These are phyloP conservation scores for Umbelopsis vinacea DNA, from an alignment of 192 early-diverging fungal species.

Conservation along the genomic window DNA sequence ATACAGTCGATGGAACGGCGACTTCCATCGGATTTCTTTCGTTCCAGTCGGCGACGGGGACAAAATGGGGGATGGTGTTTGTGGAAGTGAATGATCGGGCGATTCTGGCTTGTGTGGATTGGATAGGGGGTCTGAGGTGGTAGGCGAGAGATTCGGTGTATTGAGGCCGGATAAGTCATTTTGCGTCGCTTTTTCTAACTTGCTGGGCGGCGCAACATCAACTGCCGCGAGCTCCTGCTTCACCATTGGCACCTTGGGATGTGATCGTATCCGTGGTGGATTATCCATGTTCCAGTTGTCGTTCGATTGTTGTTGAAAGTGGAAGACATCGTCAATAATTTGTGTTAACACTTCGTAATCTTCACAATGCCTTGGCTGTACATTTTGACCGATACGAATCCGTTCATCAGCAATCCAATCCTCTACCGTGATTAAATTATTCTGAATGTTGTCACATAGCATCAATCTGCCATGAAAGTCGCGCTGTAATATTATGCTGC, in stretches of 20 bases:
- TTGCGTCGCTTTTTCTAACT: neutral
- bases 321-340: conserved; percentile 27
- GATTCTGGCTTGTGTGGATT: neutral
- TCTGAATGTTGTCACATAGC: conserved; percentile 2
- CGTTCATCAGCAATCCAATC: conserved; percentile 13
- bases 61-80: conserved; percentile 9
- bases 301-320: conserved; percentile 7
- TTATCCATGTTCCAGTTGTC: conserved; percentile 5
- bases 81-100: conserved; percentile 13
- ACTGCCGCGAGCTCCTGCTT: neutral
- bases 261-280: neutral
- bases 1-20: neutral
- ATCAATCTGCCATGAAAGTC: conserved; percentile 12
- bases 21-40: neutral
- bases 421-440: conserved; percentile 11
- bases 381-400: conserved; percentile 12
- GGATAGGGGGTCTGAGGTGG: neutral
- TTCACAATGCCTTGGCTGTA: conserved; percentile 27
- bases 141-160: conserved; percentile 16
- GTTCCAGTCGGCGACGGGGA: neutral
- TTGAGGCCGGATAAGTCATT: neutral
- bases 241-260: neutral
- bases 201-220: neutral
- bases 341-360: conserved; percentile 25
- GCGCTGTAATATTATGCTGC: conserved; percentile 11